Conservation (phyloP, 1,284 basidiomycete species). For the Trichosporon coremiiforme region DNA sequence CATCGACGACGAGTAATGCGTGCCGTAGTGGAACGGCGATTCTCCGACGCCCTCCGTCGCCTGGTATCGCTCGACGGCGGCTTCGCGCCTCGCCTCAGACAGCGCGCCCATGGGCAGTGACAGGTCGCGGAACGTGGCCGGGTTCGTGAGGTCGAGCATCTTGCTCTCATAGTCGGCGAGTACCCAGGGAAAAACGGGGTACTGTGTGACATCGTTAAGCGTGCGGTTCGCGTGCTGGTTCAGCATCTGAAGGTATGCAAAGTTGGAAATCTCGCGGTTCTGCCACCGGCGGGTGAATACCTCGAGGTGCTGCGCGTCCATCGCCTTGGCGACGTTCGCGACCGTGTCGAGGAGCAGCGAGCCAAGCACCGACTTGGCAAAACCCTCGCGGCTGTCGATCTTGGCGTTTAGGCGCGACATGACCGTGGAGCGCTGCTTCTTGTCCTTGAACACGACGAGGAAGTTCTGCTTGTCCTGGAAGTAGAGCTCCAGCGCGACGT, state of each 20-base stretch:
- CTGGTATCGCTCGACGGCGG: slow-evolving; percentile 72
- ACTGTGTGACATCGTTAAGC: slow-evolving; percentile 88
- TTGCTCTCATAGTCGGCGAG: slow-evolving; percentile 80
- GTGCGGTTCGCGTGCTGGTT: slow-evolving; percentile 90
- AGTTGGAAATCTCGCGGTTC: slow-evolving; percentile 83
- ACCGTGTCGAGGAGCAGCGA: slow-evolving; percentile 55
- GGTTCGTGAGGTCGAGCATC: slow-evolving; percentile 68
- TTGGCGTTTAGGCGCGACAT: slow-evolving; percentile 63
- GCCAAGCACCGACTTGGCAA: slow-evolving; percentile 51
- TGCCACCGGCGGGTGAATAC: slow-evolving; percentile 69
- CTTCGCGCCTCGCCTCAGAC: slow-evolving; percentile 69
- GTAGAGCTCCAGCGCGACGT: slow-evolving; percentile 89
- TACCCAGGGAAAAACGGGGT: slow-evolving; percentile 89
- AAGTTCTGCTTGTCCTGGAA: slow-evolving; percentile 84
- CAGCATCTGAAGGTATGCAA: slow-evolving; percentile 77
- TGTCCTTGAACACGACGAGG: slow-evolving; percentile 74
- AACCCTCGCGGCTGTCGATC: slow-evolving; percentile 49
- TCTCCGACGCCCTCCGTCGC: slow-evolving; percentile 80
- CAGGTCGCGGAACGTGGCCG: slow-evolving; percentile 69
- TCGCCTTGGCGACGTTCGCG: slow-evolving; percentile 52
- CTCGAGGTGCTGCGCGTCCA: slow-evolving; percentile 54
- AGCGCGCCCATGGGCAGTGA: slow-evolving; percentile 90
- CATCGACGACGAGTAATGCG: slow-evolving; percentile 95
- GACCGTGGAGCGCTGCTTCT: slow-evolving; percentile 66
- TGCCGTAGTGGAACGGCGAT: slow-evolving; percentile 85